A percentile compares a stretch with the other conserved stretches of the same genome.
Conservation (phyloP, 2,329 filamentous ascomycete genomes). For the Bimuria novae-zelandiae region DNA sequence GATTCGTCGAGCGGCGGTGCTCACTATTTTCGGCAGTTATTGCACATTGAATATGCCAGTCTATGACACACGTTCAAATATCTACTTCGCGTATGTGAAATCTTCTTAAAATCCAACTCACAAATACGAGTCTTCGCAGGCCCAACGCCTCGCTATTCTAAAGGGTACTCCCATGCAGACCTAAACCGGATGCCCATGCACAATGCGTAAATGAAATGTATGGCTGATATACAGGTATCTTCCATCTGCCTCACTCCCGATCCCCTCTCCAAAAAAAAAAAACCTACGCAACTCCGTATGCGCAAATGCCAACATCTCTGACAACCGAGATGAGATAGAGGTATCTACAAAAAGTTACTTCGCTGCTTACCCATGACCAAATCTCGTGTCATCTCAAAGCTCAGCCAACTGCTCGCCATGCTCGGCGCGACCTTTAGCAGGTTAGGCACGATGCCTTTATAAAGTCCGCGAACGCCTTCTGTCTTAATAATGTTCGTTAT, state of each 20-base stretch:
- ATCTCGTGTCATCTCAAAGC: constrained; percentile 92
- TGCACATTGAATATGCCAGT: too few species aligned
- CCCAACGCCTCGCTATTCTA: constrained; percentile 9
- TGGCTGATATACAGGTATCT: background rate
- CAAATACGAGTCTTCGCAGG: background rate
- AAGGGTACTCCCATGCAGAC: constrained; percentile 4
- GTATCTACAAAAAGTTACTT: constrained; percentile 36
- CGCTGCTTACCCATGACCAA: constrained; percentile 64
- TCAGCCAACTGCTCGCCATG: constrained; percentile 98
- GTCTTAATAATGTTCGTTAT: constrained; percentile 78
- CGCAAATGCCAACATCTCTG: background rate
- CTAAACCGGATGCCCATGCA: constrained; percentile 7
- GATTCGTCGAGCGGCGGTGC: too few species aligned
- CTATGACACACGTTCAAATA: too few species aligned
- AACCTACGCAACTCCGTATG: too few species aligned
- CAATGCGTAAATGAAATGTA: constrained; percentile 5
- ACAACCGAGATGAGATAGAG: too few species aligned
- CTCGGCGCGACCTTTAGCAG: constrained; percentile 95
- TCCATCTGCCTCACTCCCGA: background rate
- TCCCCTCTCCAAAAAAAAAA: background rate
- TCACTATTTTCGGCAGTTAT: too few species aligned
- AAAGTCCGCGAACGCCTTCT: constrained; percentile 83
- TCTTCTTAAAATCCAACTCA: background rate
- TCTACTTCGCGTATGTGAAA: too few species aligned
- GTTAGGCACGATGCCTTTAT: constrained; percentile 96